Conservation (phyloP, 371 early-diverging fungal genomes). For the Actinomortierella ambigua region DNA sequence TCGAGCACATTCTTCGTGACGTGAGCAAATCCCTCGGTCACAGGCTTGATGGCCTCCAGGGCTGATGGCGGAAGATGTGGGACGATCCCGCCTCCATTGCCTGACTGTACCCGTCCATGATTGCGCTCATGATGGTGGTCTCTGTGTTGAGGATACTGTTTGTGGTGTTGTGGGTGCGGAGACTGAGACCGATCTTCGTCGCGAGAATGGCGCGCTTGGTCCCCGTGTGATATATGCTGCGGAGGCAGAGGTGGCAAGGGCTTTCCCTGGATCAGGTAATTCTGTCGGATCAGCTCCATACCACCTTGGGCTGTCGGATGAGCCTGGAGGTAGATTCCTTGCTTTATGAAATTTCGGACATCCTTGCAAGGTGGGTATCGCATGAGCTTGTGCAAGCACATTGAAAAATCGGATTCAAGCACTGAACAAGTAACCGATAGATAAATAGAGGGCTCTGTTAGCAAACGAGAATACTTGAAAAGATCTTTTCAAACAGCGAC, state of each 20-base stretch:
- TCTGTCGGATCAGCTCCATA: constrained; percentile 62
- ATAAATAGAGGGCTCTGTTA: neutral
- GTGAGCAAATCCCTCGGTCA: constrained; percentile 50
- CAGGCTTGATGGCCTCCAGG: constrained; percentile 43
- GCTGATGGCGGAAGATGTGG: constrained; percentile 45
- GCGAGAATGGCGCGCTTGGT: constrained; percentile 8
- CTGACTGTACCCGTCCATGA: constrained; percentile 13
- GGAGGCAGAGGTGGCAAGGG: constrained; percentile 48
- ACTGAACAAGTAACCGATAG: constrained; percentile 50
- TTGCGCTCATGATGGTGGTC: constrained; percentile 10
- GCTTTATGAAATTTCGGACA: constrained; percentile 62
- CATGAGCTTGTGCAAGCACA: constrained; percentile 79
- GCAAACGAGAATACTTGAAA: no score
- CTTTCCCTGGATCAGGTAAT: constrained; percentile 57
- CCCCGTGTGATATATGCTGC: neutral
- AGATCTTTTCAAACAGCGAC: no score
- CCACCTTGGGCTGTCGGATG: constrained; percentile 56
- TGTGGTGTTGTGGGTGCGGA: constrained; percentile 11
- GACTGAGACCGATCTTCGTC: constrained; percentile 6
- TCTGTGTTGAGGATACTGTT: constrained; percentile 8
- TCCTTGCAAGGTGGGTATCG: constrained; percentile 67
- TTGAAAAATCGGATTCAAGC: constrained; percentile 75
- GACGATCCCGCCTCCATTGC: constrained; percentile 32
- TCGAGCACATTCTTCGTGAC: constrained; percentile 68
- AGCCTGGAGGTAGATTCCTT: constrained; percentile 67